Percentiles rank a stretch among this genome's conserved stretches.
phyloP scores from a whole-genome alignment of 2,329 filamentous ascomycete species.

The Leptodontidium sp. region DNA sequence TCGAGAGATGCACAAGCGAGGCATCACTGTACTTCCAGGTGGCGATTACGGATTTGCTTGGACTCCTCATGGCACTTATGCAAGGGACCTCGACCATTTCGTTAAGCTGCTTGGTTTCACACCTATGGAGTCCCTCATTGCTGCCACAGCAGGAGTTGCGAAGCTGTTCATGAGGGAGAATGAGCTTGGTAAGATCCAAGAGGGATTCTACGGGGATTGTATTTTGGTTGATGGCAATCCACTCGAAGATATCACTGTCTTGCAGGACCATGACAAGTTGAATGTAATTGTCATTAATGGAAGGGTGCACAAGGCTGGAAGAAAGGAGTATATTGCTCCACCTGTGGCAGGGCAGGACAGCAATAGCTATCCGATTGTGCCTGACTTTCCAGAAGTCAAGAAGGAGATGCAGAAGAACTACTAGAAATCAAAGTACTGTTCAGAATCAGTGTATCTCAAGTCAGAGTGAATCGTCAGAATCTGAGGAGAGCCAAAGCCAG shows the following conservation, averaged over 20 bases:
- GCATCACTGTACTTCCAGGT: constrained; percentile 54
- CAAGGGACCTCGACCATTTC: constrained; percentile 55
- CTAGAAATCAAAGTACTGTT: not conserved
- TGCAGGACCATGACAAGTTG: constrained; percentile 51
- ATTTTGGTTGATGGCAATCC: constrained; percentile 56
- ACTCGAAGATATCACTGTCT: constrained; percentile 50
- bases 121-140: constrained; percentile 52
- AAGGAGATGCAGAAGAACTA: constrained; percentile 39
- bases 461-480: no score
- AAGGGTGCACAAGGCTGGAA: constrained; percentile 51
- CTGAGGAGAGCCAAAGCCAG: no score
- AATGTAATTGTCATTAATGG: constrained; percentile 58
- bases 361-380: constrained; percentile 35
- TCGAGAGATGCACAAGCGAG: constrained; percentile 54
- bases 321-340: constrained; percentile 34
- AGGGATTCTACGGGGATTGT: constrained; percentile 52
- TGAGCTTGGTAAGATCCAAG: constrained; percentile 51
- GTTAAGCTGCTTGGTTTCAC: constrained; percentile 54
- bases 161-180: constrained; percentile 50
- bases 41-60: constrained; percentile 56
- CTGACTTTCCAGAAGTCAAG: constrained; percentile 38
- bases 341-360: constrained; percentile 33
- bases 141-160: constrained; percentile 51
- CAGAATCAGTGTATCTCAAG: no score
- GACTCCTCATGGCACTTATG: constrained; percentile 56